These are phyloP conservation scores for Paramecium primaurelia DNA, from an alignment of 73 alveolate species.

Conservation along the genomic window DNA sequence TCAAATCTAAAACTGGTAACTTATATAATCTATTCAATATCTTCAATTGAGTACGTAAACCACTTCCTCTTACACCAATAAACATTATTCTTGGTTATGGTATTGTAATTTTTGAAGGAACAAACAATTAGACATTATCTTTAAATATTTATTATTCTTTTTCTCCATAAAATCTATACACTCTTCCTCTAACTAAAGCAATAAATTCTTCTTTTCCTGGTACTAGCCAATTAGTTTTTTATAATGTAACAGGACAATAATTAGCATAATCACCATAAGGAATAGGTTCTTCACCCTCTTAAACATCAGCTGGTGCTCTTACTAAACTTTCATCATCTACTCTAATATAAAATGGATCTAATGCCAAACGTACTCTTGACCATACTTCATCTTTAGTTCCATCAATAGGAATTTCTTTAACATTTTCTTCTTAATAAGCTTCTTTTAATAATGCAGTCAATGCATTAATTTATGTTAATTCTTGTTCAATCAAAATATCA, in stretches of 20 bases:
- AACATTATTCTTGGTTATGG: slow-evolving; percentile 96
- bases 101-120: slow-evolving; percentile 71
- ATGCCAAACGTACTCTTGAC: slow-evolving; percentile 77
- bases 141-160: slow-evolving; percentile 90
- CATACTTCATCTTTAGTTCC: slow-evolving; percentile 85
- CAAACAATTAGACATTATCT: slow-evolving; percentile 72
- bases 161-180: slow-evolving; percentile 91
- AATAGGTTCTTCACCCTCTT: slow-evolving; percentile 93
- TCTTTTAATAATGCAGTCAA: slow-evolving; percentile 81
- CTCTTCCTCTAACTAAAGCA: slow-evolving; percentile 83
- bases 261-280: slow-evolving; percentile 93
- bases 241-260: slow-evolving; percentile 91
- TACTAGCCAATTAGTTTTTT: slow-evolving; percentile 90
- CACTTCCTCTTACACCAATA: slow-evolving; percentile 75
- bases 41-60: slow-evolving; percentile 70
- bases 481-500: slow-evolving; percentile 76
- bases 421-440: slow-evolving; percentile 86
- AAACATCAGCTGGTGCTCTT: slow-evolving; percentile 84
- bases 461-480: slow-evolving; percentile 72
- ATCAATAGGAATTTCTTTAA: slow-evolving; percentile 83
- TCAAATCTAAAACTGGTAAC: slow-evolving; percentile 78
- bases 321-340: slow-evolving; percentile 87
- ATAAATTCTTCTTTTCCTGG: slow-evolving; percentile 91
- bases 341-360: slow-evolving; percentile 93
- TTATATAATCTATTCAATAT: slow-evolving; percentile 69